phyloP scores from a whole-genome alignment of 495 filamentous ascomycete species.

The Peziza echinospora region DNA sequence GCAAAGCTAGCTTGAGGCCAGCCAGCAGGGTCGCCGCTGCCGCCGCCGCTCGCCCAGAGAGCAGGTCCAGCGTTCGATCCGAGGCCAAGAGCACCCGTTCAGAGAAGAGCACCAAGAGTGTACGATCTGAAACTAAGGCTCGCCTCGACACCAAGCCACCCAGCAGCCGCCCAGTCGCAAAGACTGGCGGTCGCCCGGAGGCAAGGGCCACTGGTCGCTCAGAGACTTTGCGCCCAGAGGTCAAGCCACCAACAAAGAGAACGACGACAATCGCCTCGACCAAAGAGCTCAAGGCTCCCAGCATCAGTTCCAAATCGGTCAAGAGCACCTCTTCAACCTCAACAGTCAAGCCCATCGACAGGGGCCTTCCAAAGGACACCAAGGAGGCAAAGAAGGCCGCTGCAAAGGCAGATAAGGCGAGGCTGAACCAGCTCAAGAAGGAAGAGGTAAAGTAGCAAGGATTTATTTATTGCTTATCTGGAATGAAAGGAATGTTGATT shows the following conservation, averaged over 20 bases:
- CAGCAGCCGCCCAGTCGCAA: background rate
- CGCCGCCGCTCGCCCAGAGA: background rate
- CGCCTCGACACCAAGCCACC: too few relatives aligned
- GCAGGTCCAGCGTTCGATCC: too few relatives aligned
- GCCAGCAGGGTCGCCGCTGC: too few relatives aligned
- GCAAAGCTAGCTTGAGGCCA: too few relatives aligned
- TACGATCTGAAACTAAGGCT: too few relatives aligned
- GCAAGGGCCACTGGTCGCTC: background rate
- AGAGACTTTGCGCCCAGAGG: background rate
- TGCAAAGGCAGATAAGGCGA: background rate
- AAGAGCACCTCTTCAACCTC: background rate
- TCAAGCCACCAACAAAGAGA: background rate
- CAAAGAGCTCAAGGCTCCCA: slow-evolving; percentile 1
- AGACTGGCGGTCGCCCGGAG: slow-evolving; percentile 5
- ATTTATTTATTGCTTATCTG: too few relatives aligned
- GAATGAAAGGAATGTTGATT: too few relatives aligned
- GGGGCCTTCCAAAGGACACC: too few relatives aligned
- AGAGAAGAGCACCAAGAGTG: too few relatives aligned
- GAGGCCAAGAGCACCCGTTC: too few relatives aligned
- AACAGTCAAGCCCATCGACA: background rate
- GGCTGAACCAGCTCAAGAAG: too few relatives aligned
- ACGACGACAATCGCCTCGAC: slow-evolving; percentile 3
- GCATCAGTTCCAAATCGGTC: background rate
- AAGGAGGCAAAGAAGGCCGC: background rate
- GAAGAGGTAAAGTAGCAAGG: background rate